A percentile compares a stretch with the other conserved stretches of the same genome.
phyloP scores from a whole-genome alignment of 2,329 filamentous ascomycete species.

The Aspergillus calidoustus region DNA sequence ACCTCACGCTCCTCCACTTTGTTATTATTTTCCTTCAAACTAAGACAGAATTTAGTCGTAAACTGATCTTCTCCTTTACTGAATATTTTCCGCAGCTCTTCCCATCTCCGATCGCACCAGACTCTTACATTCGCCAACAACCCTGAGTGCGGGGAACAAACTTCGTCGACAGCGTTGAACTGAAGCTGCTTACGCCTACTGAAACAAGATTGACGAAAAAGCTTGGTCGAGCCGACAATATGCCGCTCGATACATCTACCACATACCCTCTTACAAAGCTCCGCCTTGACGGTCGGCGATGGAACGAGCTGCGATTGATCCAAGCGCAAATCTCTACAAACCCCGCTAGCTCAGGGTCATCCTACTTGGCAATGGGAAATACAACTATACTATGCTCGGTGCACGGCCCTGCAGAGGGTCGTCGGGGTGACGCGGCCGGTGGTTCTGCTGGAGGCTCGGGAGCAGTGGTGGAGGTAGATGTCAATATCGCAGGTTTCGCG shows the following conservation, averaged over 20 bases:
- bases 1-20: background rate
- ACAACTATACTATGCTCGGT: slow-evolving; percentile 96
- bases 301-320: slow-evolving; percentile 93
- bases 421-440: slow-evolving; percentile 53
- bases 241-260: slow-evolving; percentile 94
- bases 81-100: background rate
- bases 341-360: slow-evolving; percentile 87
- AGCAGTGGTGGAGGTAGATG: slow-evolving; percentile 77
- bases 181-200: background rate
- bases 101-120: background rate
- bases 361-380: slow-evolving; percentile 95
- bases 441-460: slow-evolving; percentile 53
- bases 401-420: slow-evolving; percentile 77
- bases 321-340: slow-evolving; percentile 91
- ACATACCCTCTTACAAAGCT: slow-evolving; percentile 86
- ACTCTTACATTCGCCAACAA: background rate
- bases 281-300: slow-evolving; percentile 82
- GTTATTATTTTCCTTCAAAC: background rate
- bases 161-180: background rate
- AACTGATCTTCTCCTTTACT: background rate
- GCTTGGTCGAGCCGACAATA: slow-evolving; percentile 44
- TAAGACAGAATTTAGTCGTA: background rate
- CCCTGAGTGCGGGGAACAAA: slow-evolving; percentile 18
- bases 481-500: slow-evolving; percentile 85
- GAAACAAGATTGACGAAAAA: slow-evolving; percentile 5